These are phyloP conservation scores for Didymella segeticola DNA, from an alignment of 2,329 filamentous ascomycete species.

Conservation along the genomic window DNA sequence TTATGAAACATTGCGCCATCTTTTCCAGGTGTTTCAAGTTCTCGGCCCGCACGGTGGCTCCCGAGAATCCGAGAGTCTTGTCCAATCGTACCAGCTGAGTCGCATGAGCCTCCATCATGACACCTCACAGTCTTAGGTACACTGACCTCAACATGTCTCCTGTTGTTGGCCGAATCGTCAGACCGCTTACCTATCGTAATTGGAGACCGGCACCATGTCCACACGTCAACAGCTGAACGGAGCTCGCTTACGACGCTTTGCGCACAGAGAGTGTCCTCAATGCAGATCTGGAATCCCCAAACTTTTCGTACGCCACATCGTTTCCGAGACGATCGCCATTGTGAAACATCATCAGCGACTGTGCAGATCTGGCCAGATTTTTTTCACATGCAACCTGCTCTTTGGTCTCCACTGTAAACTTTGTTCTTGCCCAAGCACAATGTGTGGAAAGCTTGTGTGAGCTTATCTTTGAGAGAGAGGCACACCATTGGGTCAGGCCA, in stretches of 20 bases:
- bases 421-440: slow-evolving; percentile 12
- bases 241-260: slow-evolving; percentile 7
- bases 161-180: not conserved
- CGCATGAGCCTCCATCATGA: slow-evolving; percentile 3
- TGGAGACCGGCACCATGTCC: not conserved
- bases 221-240: not conserved
- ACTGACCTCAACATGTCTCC: not conserved
- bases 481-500: not conserved
- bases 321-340: not conserved
- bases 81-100: slow-evolving; percentile 5
- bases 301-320: slow-evolving; percentile 2
- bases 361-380: slow-evolving; percentile 12
- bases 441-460: slow-evolving; percentile 23
- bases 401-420: slow-evolving; percentile 6
- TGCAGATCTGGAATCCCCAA: slow-evolving; percentile 3
- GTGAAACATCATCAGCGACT: slow-evolving; percentile 15
- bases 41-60: slow-evolving; percentile 17
- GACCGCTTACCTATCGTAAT: slow-evolving; percentile 4
- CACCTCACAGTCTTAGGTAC: not conserved
- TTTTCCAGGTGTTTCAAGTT: slow-evolving; percentile 14
- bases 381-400: not conserved
- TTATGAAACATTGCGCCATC: slow-evolving; percentile 10
- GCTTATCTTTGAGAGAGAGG: slow-evolving; percentile 12
- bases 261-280: not conserved
- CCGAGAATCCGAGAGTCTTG: slow-evolving; percentile 10